A percentile compares a stretch with the other conserved stretches of the same genome.
phyloP scores from a whole-genome alignment of 1,139 yeast genomes.

The Lodderomyces oxycetoniae region DNA sequence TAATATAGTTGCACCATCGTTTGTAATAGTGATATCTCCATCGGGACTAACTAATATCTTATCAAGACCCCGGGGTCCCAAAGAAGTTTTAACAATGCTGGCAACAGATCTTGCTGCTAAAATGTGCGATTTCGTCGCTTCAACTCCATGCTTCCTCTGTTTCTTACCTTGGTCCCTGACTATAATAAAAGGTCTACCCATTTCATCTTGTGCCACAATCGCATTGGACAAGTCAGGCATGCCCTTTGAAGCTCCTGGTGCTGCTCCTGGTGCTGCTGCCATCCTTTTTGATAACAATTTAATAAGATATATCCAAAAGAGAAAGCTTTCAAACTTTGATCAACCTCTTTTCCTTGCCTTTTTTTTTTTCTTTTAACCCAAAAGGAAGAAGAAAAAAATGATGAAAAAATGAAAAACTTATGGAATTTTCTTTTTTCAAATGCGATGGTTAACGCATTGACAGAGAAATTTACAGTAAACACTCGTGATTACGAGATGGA shows the following conservation, averaged over 20 bases:
- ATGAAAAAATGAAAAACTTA: too few species aligned
- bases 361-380: slow-evolving; percentile 18
- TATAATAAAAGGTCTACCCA: slow-evolving; percentile 97
- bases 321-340: not conserved
- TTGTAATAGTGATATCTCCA: slow-evolving; percentile 96
- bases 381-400: too few species aligned
- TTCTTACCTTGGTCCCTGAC: slow-evolving; percentile 96
- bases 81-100: slow-evolving; percentile 82
- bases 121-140: slow-evolving; percentile 92
- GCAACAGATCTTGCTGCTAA: slow-evolving; percentile 96
- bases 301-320: too few species aligned
- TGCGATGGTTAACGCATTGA: too few species aligned
- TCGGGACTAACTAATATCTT: slow-evolving; percentile 89
- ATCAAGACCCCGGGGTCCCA: slow-evolving; percentile 98
- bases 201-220: slow-evolving; percentile 97
- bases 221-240: slow-evolving; percentile 97
- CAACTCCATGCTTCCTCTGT: slow-evolving; percentile 87
- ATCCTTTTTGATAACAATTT: too few species aligned
- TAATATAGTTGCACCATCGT: slow-evolving; percentile 96
- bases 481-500: too few species aligned
- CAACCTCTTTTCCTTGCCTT: not conserved
- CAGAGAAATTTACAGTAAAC: too few species aligned
- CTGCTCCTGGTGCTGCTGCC: slow-evolving; percentile 4
- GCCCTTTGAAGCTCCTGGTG: slow-evolving; percentile 35
- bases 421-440: too few species aligned